Evolutionary conservation across 768 basidiomycete genomes (phyloP).

Genomic region (Phylloporus arenicola): DNA sequence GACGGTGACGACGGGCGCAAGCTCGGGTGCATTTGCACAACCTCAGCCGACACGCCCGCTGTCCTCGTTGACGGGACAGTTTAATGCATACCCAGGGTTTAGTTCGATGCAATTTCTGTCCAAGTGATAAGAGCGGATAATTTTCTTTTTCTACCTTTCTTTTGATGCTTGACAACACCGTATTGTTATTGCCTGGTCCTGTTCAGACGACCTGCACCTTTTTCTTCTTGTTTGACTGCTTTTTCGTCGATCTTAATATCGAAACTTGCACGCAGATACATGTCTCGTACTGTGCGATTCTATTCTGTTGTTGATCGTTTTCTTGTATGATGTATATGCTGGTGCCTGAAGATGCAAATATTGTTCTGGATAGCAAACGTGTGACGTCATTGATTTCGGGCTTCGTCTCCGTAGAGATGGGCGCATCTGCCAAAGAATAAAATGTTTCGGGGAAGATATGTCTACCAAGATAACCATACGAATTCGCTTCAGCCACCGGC

Average conservation of each 20-base stretch:
- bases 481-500: too few relatives aligned
- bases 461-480: too few relatives aligned
- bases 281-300: neutral
- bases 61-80: constrained; percentile 12
- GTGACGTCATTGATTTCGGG: neutral
- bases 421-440: too few relatives aligned
- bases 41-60: constrained; percentile 21
- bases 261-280: neutral
- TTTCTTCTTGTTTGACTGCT: neutral
- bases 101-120: constrained; percentile 23
- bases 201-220: constrained; percentile 1
- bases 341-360: neutral
- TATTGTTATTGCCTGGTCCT: constrained; percentile 23
- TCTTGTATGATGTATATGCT: neutral
- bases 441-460: too few relatives aligned
- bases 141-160: neutral
- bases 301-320: neutral
- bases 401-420: neutral
- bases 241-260: neutral
- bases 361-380: neutral
- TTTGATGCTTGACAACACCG: neutral
- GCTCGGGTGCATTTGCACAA: constrained; percentile 17
- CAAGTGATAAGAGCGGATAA: neutral
- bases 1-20: constrained; percentile 6
- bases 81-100: constrained; percentile 18